A percentile compares a stretch with the other conserved stretches of the same genome.
phyloP scores from a whole-genome alignment of 352 stramenopile species.

The Phytophthora ohioensis region DNA sequence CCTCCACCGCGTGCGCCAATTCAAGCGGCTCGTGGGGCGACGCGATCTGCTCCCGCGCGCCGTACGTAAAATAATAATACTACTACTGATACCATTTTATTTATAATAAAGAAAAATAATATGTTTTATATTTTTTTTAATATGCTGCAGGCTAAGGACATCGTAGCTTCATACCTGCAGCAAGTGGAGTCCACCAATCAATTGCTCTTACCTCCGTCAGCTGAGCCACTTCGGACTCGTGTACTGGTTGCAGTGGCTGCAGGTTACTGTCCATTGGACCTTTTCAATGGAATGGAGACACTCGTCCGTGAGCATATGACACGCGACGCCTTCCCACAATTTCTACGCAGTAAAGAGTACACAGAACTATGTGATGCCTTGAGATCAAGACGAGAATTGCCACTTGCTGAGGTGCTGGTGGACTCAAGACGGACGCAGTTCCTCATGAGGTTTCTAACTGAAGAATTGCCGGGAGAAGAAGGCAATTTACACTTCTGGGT shows the following conservation, averaged over 20 bases:
- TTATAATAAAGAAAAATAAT: neutral
- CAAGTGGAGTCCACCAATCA: slow-evolving; percentile 36
- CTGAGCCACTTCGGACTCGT: slow-evolving; percentile 40
- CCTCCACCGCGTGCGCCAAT: slow-evolving; percentile 62
- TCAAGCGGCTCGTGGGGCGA: slow-evolving; percentile 60
- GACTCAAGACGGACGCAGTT: slow-evolving; percentile 62
- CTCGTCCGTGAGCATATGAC: slow-evolving; percentile 59
- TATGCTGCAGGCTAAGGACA: slow-evolving; percentile 53
- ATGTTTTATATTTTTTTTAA: neutral
- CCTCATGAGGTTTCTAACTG: slow-evolving; percentile 59
- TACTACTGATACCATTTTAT: neutral
- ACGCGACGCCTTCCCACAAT: slow-evolving; percentile 60
- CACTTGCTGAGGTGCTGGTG: slow-evolving; percentile 73
- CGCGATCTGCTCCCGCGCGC: slow-evolving; percentile 53
- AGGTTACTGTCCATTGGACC: slow-evolving; percentile 51
- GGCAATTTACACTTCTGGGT: slow-evolving; percentile 81
- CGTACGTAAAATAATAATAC: slow-evolving; percentile 29
- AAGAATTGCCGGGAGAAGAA: slow-evolving; percentile 37
- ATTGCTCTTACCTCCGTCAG: slow-evolving; percentile 28
- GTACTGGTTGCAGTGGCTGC: slow-evolving; percentile 41
- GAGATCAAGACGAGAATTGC: slow-evolving; percentile 59
- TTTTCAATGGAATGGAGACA: slow-evolving; percentile 71
- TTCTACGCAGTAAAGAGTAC: slow-evolving; percentile 60
- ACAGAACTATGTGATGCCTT: slow-evolving; percentile 61
- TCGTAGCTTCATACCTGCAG: slow-evolving; percentile 51